A percentile compares a stretch with the other conserved stretches of the same genome.
Conservation (phyloP, 805 yeast genomes). For the Saturnispora mendoncae region DNA sequence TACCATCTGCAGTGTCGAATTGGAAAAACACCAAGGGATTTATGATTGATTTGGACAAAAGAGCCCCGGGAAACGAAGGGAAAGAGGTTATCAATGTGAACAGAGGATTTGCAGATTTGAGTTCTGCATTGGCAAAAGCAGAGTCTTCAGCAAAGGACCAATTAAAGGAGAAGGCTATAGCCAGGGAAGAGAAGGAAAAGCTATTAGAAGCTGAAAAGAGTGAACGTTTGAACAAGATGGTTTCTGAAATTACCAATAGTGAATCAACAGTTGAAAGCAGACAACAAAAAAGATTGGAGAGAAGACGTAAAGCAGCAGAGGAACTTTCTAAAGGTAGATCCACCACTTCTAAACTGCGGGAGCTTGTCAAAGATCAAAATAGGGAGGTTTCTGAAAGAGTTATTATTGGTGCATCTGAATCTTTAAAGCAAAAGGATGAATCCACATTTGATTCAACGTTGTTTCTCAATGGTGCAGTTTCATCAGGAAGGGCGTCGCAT, state of each 20-base stretch:
- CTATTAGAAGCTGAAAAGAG: slow-evolving; percentile 33
- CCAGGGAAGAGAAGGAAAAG: slow-evolving; percentile 42
- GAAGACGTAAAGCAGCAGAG: slow-evolving; percentile 39
- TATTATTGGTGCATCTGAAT: slow-evolving; percentile 35
- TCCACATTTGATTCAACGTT: slow-evolving; percentile 49
- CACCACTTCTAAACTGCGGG: slow-evolving; percentile 34
- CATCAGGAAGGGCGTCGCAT: slow-evolving; percentile 31
- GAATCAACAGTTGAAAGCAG: slow-evolving; percentile 20
- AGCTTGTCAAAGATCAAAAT: slow-evolving; percentile 36
- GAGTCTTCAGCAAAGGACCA: slow-evolving; percentile 53
- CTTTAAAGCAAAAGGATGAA: slow-evolving; percentile 25
- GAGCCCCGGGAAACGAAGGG: slow-evolving; percentile 39
- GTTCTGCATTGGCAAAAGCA: slow-evolving; percentile 66
- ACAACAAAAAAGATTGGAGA: slow-evolving; percentile 34
- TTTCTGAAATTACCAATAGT: slow-evolving; percentile 32
- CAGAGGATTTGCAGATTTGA: slow-evolving; percentile 51
- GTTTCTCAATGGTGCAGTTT: slow-evolving; percentile 35
- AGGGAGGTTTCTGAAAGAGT: slow-evolving; percentile 51
- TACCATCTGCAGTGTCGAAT: slow-evolving; percentile 86
- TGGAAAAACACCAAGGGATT: slow-evolving; percentile 95
- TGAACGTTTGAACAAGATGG: slow-evolving; percentile 40
- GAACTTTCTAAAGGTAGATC: slow-evolving; percentile 38
- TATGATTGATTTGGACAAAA: slow-evolving; percentile 69
- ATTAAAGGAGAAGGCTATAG: slow-evolving; percentile 40
- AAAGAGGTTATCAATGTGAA: slow-evolving; percentile 33